Conservation (phyloP, 2,329 filamentous ascomycete species). For the Scedosporium aurantiacum region DNA sequence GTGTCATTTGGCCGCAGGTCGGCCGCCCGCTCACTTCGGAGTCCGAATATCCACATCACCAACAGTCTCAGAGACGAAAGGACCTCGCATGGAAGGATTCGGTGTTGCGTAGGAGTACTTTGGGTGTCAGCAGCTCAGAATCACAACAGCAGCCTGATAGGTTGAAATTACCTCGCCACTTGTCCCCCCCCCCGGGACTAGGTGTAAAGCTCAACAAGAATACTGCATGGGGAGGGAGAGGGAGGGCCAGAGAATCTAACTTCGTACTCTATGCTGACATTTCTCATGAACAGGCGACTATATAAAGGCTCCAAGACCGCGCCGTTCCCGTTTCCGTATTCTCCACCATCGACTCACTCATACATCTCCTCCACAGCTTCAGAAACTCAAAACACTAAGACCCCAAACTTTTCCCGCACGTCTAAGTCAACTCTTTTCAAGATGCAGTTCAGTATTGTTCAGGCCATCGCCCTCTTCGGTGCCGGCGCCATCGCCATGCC, state of each 20-base stretch:
- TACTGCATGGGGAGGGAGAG: not conserved
- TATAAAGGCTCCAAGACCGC: not conserved
- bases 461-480: conserved; percentile 10
- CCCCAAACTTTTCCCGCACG: not conserved
- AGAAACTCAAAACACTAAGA: not conserved
- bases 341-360: not conserved
- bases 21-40: not conserved
- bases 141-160: not conserved
- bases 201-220: not conserved
- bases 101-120: not conserved
- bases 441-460: conserved; percentile 10
- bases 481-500: conserved; percentile 11
- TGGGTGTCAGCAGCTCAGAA: not conserved
- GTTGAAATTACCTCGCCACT: not conserved
- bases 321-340: not conserved
- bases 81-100: not conserved
- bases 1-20: not conserved
- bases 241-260: not conserved
- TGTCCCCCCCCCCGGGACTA: not conserved
- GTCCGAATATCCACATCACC: not conserved
- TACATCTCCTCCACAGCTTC: not conserved
- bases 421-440: not conserved
- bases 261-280: not conserved
- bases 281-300: not conserved
- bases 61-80: not conserved